These are phyloP conservation scores for Dalbergia oliveri DNA, from an alignment of 306 rosid genomes.

Conservation along the genomic window DNA sequence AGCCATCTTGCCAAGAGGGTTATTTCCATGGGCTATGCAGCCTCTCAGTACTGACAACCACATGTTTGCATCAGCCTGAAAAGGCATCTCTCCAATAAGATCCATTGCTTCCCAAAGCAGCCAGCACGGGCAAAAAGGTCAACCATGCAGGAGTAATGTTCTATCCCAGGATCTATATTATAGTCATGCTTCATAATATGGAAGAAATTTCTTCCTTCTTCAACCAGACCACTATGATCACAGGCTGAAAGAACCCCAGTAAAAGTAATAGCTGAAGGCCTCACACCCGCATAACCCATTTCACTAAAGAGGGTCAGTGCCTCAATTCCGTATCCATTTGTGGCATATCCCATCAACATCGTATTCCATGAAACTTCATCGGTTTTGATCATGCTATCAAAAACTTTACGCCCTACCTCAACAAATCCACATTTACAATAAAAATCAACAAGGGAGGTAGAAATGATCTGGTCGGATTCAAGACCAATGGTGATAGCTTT, in stretches of 20 bases:
- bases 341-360: conserved; percentile 83
- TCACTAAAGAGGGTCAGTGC: conserved; percentile 66
- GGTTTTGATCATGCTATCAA: conserved; percentile 63
- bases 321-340: conserved; percentile 81
- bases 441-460: conserved; percentile 76
- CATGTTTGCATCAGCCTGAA: conserved; percentile 70
- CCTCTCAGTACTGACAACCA: conserved; percentile 80
- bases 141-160: conserved; percentile 78
- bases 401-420: conserved; percentile 59
- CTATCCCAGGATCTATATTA: conserved; percentile 62
- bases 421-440: conserved; percentile 85
- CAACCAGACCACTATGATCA: conserved; percentile 74
- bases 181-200: conserved; percentile 58
- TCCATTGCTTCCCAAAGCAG: conserved; percentile 66
- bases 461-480: conserved; percentile 61
- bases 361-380: conserved; percentile 85
- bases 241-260: conserved; percentile 78
- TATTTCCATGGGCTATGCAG: conserved; percentile 67
- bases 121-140: conserved; percentile 80
- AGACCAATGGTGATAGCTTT: conserved; percentile 69
- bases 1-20: conserved; percentile 62
- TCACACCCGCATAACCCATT: conserved; percentile 63
- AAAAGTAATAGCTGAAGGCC: conserved; percentile 71
- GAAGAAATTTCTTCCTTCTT: conserved; percentile 76
- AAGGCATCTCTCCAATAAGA: conserved; percentile 68